Conservation (phyloP, 305 asterid species). For the Solanum chacoense region DNA sequence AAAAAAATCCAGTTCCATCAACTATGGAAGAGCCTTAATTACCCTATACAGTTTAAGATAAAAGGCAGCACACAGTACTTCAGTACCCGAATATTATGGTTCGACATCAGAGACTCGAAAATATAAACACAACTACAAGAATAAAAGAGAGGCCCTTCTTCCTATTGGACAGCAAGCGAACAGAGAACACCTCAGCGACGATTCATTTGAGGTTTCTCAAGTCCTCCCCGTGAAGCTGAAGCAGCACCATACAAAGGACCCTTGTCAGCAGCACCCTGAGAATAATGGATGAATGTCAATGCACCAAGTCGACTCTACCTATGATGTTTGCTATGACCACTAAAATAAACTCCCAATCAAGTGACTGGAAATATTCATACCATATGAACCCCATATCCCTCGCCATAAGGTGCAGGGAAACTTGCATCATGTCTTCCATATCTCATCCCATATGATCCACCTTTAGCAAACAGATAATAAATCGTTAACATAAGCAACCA, state of each 20-base stretch:
- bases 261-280: slow-evolving; percentile 39
- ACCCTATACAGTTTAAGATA: slow-evolving; percentile 14
- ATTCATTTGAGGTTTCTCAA: slow-evolving; percentile 28
- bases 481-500: background rate
- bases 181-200: slow-evolving; percentile 27
- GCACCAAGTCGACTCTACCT: slow-evolving; percentile 1
- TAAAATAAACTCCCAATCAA: slow-evolving; percentile 1
- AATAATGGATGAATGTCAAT: slow-evolving; percentile 5
- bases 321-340: background rate
- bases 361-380: slow-evolving; percentile 18
- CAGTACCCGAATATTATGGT: background rate
- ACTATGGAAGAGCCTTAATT: slow-evolving; percentile 5
- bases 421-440: slow-evolving; percentile 18
- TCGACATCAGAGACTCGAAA: slow-evolving; percentile 8
- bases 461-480: slow-evolving; percentile 11
- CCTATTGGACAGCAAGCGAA: slow-evolving; percentile 14
- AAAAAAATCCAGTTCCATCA: slow-evolving; percentile 6
- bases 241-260: slow-evolving; percentile 31
- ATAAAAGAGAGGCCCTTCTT: slow-evolving; percentile 18
- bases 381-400: slow-evolving; percentile 33
- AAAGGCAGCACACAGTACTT: slow-evolving; percentile 3
- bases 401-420: slow-evolving; percentile 26
- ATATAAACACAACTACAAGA: slow-evolving; percentile 15
- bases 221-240: slow-evolving; percentile 38
- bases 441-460: slow-evolving; percentile 29